These are phyloP conservation scores for Moniliophthora roreri DNA, from an alignment of 1,284 basidiomycete genomes.

Conservation along the genomic window DNA sequence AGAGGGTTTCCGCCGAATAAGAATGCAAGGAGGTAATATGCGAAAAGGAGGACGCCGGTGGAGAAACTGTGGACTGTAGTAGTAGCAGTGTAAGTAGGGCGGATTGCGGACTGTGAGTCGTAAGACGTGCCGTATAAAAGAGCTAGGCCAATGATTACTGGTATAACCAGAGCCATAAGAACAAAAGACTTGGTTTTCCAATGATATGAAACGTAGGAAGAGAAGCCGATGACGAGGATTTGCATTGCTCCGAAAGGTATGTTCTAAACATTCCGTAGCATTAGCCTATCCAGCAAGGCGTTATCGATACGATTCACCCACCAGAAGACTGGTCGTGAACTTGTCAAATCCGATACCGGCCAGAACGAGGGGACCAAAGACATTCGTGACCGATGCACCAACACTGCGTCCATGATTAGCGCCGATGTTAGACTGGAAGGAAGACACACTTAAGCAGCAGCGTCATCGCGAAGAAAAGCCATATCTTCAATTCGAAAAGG, in stretches of 20 bases:
- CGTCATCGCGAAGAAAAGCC: slow-evolving; percentile 18
- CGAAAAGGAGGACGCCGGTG: slow-evolving; percentile 14
- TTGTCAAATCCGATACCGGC: slow-evolving; percentile 18
- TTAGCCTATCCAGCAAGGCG: too few relatives aligned
- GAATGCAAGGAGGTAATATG: slow-evolving; percentile 19
- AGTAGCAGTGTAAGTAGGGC: not conserved
- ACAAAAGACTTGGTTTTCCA: slow-evolving; percentile 13
- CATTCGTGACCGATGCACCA: slow-evolving; percentile 16
- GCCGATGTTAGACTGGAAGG: not conserved
- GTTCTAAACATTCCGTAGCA: slow-evolving; percentile 4
- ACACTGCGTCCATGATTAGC: slow-evolving; percentile 7
- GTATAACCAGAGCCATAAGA: slow-evolving; percentile 10
- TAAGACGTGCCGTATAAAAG: slow-evolving; percentile 13
- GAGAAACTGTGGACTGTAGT: not conserved
- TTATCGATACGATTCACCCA: not conserved
- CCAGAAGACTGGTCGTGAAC: slow-evolving; percentile 14
- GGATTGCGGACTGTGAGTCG: too few relatives aligned
- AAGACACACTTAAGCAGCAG: slow-evolving; percentile 16
- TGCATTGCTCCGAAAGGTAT: slow-evolving; percentile 18
- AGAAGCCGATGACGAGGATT: slow-evolving; percentile 13
- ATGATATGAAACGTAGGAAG: slow-evolving; percentile 13
- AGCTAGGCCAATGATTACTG: slow-evolving; percentile 16
- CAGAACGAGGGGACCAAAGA: slow-evolving; percentile 19
- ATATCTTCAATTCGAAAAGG: slow-evolving; percentile 9
- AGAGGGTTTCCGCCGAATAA: slow-evolving; percentile 16